Evolutionary conservation across 2,329 filamentous ascomycete genomes (phyloP), one percentile per base, ranked within the genome.

Genomic region (Alternaria novae-zelandiae): DNA sequence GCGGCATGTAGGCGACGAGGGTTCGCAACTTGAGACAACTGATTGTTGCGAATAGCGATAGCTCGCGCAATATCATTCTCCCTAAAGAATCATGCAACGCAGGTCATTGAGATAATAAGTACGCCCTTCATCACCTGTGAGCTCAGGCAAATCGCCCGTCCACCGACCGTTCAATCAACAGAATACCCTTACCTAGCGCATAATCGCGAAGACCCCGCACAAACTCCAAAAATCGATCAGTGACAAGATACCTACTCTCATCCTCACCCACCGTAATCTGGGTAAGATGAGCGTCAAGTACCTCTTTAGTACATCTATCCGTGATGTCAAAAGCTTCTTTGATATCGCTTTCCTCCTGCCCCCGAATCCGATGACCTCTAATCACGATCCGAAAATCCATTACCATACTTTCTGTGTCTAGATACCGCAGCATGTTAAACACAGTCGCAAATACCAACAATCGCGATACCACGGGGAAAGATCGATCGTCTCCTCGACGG

Each of bases 101-200:
- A 9, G 4, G 4, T n/a, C 13, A 4, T 36, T 1, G 0, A 36
- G 2, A n/a, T 9, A 5, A 36, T 1, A n/a, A 5, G 7, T 5
- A 36, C 32, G 12, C 0, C 15, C 13, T n/a, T n/a, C 0, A 36
- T 36, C 7, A 10, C 8, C 32, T 0, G 15, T 0, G 0, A 36
- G 15, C 32, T 41, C 15, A 41, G 13, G 4, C 8, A 0, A 36
- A 41, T 1, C 2, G 32, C 32, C 15, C 32, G 1, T 41, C 32
- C 3, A 15, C 32, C 32, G 32, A 41, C 32, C 15, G 15, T 4
- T 3, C 32, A 41, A n/a, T 3, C 32, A 41, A n/a, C 15, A 1
- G 0, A 41, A 41, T 41, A 4, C 15, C 15, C 1, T 3, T 41
- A 17, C 15, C 2, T 41, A 10, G 15, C 32, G 32, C 8, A 41